Percentiles rank a stretch among this genome's conserved stretches.
Conservation (phyloP, 164 flowering plant genomes). For the Annona squamosa region DNA sequence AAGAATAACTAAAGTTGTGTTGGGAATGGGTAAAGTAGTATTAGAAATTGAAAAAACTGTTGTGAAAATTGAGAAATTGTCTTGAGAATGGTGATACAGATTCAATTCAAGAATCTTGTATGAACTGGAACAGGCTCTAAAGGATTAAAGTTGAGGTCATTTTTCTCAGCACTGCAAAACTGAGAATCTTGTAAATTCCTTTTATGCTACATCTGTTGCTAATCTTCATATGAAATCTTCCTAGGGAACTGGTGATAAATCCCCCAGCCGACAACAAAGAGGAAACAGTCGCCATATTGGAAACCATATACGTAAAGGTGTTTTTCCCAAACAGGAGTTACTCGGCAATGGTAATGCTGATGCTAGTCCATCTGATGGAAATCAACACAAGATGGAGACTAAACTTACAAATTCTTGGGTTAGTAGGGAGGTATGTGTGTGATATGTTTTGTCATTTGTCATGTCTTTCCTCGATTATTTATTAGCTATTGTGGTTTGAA, state of each 20-base stretch:
- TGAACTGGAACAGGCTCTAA: too few species aligned
- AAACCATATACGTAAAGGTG: slow-evolving; percentile 39
- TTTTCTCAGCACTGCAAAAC: too few species aligned
- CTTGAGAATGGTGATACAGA: too few species aligned
- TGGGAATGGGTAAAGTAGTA: too few species aligned
- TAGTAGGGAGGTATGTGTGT: slow-evolving; percentile 40
- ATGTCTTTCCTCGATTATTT: neutral
- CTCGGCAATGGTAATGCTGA: slow-evolving; percentile 45
- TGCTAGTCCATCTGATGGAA: slow-evolving; percentile 16
- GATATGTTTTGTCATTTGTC: slow-evolving; percentile 5
- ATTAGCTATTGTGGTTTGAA: neutral
- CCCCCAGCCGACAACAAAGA: slow-evolving; percentile 40
- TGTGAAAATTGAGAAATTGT: too few species aligned
- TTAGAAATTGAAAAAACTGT: too few species aligned
- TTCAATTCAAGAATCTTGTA: too few species aligned
- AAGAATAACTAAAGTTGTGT: too few species aligned
- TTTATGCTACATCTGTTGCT: neutral
- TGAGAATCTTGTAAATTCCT: neutral
- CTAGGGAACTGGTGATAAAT: slow-evolving; percentile 52
- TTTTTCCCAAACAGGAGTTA: slow-evolving; percentile 31
- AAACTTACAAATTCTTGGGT: slow-evolving; percentile 8
- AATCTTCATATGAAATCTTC: slow-evolving; percentile 2
- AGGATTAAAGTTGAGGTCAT: too few species aligned
- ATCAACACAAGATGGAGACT: slow-evolving; percentile 11
- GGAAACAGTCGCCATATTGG: slow-evolving; percentile 35